Conservation (phyloP, 331 rosid genomes). For the Quercus lobata region DNA sequence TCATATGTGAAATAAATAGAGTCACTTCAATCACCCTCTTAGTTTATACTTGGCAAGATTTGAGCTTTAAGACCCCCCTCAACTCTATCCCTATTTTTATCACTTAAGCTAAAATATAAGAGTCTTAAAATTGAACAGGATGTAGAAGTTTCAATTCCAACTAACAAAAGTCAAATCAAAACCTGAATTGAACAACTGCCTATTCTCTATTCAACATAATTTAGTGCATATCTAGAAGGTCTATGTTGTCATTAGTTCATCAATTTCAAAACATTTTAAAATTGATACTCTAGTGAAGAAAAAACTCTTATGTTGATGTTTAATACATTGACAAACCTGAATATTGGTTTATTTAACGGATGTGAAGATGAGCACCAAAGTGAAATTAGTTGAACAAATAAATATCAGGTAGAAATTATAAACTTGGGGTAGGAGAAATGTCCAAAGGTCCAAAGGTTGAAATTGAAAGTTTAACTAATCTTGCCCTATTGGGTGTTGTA, state of each 20-base stretch:
- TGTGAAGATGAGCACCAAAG: neutral
- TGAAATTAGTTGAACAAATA: neutral
- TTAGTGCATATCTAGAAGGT: neutral
- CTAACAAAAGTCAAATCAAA: neutral
- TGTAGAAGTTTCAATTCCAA: neutral
- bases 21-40: neutral
- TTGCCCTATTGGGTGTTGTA: neutral
- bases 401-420: neutral
- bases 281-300: neutral
- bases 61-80: neutral
- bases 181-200: neutral
- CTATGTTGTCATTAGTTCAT: neutral
- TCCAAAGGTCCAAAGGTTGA: slow-evolving; percentile 4
- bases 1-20: neutral
- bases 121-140: neutral
- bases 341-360: neutral
- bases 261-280: neutral
- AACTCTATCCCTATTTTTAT: neutral
- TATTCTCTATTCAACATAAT: neutral
- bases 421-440: neutral
- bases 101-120: no score
- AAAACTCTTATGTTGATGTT: neutral
- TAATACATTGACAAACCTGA: neutral
- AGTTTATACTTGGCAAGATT: no score
- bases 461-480: neutral